These are phyloP conservation scores for Malassezia sp. DNA, from an alignment of 1,284 basidiomycete species.

Conservation along the genomic window DNA sequence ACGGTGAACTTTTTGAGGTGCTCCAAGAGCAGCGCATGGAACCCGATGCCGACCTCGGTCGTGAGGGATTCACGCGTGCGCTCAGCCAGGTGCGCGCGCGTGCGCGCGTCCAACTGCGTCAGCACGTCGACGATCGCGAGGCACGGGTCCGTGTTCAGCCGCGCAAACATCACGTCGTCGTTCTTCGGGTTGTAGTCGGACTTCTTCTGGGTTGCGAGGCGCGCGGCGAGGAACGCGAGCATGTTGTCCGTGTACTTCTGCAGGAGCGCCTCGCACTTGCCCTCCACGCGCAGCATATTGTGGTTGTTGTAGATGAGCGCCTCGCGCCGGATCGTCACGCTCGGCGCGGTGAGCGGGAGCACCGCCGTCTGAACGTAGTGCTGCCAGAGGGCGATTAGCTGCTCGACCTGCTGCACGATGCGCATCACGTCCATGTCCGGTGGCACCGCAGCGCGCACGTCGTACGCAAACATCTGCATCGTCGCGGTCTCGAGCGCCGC, in stretches of 20 bases:
- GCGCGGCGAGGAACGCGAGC: slow-evolving; percentile 50
- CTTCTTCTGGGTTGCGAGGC: slow-evolving; percentile 84
- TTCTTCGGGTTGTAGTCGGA: slow-evolving; percentile 89
- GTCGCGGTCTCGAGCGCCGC: slow-evolving; percentile 75
- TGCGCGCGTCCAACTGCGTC: slow-evolving; percentile 60
- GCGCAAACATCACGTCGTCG: slow-evolving; percentile 75
- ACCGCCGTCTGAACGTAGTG: slow-evolving; percentile 85
- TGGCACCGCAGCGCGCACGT: slow-evolving; percentile 48
- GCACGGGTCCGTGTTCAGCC: slow-evolving; percentile 92
- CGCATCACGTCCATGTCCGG: slow-evolving; percentile 50
- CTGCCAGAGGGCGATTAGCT: slow-evolving; percentile 91
- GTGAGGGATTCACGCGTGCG: slow-evolving; percentile 81
- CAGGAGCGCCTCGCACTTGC: slow-evolving; percentile 67
- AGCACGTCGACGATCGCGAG: slow-evolving; percentile 73
- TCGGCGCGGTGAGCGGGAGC: slow-evolving; percentile 71
- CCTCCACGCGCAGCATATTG: slow-evolving; percentile 74
- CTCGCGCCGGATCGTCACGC: slow-evolving; percentile 77
- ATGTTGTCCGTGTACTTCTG: slow-evolving; percentile 67
- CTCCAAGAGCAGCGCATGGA: slow-evolving; percentile 84
- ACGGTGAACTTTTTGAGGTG: slow-evolving; percentile 93
- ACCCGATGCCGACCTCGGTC: slow-evolving; percentile 83
- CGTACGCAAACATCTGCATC: slow-evolving; percentile 60
- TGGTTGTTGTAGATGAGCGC: slow-evolving; percentile 90
- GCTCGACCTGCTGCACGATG: slow-evolving; percentile 67
- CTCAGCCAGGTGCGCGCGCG: slow-evolving; percentile 1